A percentile compares a stretch with the other conserved stretches of the same genome.
Evolutionary conservation across 257 asterid species (phyloP).

Genomic region (Mentha longifolia): DNA sequence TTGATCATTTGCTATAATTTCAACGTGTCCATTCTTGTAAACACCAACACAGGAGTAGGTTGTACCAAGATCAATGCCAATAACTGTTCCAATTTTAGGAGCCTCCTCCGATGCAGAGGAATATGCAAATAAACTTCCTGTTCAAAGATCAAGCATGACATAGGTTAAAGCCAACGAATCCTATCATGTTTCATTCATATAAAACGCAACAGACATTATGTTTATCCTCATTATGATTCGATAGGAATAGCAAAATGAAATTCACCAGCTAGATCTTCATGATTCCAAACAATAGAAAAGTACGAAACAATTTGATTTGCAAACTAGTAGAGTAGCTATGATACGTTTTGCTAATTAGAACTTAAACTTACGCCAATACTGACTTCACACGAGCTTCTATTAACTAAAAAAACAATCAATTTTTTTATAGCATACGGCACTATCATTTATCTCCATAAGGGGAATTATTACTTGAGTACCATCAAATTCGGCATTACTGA

Average conservation of each 20-base stretch:
- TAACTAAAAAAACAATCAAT: not conserved
- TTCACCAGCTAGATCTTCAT: not conserved
- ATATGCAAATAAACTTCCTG: slow-evolving; percentile 71
- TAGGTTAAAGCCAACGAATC: not conserved
- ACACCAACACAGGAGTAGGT: slow-evolving; percentile 98
- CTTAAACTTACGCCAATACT: no score
- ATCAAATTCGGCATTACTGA: not conserved
- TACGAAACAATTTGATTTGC: not conserved
- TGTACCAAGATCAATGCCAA: slow-evolving; percentile 94
- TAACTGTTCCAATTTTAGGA: slow-evolving; percentile 79
- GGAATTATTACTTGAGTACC: not conserved
- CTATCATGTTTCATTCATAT: not conserved
- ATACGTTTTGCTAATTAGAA: not conserved
- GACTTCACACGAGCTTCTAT: not conserved
- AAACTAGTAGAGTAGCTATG: not conserved
- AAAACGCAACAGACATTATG: not conserved
- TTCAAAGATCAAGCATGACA: slow-evolving; percentile 16
- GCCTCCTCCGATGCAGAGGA: slow-evolving; percentile 78
- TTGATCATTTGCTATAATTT: slow-evolving; percentile 93
- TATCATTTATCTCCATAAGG: not conserved
- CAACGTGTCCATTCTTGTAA: slow-evolving; percentile 93
- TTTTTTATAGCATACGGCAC: not conserved
- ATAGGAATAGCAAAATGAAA: not conserved
- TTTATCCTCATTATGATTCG: not conserved
- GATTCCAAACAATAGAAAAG: not conserved